Evolutionary conservation across 495 filamentous ascomycete genomes (phyloP), one percentile per base, ranked within the genome.

Genomic region (Penicillium simplicissimum): DNA sequence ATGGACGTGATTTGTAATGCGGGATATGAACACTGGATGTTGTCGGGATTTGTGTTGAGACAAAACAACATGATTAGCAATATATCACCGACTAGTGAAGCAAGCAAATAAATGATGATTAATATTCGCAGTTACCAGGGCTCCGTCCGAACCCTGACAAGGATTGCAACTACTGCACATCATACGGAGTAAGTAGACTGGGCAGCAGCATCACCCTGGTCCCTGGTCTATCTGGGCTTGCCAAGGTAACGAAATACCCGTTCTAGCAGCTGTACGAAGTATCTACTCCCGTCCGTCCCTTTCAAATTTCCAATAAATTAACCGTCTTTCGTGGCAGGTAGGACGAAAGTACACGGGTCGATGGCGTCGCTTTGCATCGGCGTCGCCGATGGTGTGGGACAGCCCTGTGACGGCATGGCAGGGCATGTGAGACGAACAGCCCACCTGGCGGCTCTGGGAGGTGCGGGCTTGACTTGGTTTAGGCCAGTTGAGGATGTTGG

Each of bases 301-400:
- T 14, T 13, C 10, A n/a, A 28, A 10, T 53, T 31, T 25, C 23
- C 23, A 25, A 25, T 25, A 25, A 25, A 25, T 3, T 1, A 25
- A 25, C 23, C 1, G 23, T 25, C 23, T 25, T 25, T 36, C 31
- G 33, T 55, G 53, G 19, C 31, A 35, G 42, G 42, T 57, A 21
- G 55, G 7, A 57, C 53, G 15, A 28, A 55, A 40, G 53, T 42
- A 43, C 43, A 21, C 13, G n/a, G 15, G 33, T 31, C 6, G 10
- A 33, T 53, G 51, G 21, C 53, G 53, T 28, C 10, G 37, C 35
- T 40, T 43, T 55, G 51, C 23, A 42, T 55, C 53, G 53, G 53
- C 53, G 53, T 55, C 53, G 53, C 53, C 53, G 53, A 55, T 25
- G 53, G 35, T 4, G 53, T 28, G 37, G 35, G 51, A 31, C 31